These are phyloP conservation scores for Tirmania nivea DNA, from an alignment of 495 filamentous ascomycete species.

Conservation along the genomic window DNA sequence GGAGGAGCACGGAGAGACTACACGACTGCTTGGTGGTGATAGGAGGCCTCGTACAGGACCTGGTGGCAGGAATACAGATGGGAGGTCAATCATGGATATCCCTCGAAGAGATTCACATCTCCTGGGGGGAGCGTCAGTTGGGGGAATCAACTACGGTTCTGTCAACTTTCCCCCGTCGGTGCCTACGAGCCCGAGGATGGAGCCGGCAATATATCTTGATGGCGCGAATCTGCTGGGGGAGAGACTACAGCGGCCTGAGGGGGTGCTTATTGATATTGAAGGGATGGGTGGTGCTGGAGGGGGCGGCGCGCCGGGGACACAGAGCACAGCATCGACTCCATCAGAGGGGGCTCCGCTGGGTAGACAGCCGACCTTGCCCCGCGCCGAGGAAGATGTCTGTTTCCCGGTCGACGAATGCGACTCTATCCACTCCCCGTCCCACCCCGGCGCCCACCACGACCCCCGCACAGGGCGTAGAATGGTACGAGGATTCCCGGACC, in stretches of 20 bases:
- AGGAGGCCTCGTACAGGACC: too few relatives aligned
- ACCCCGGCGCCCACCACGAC: constrained; percentile 6
- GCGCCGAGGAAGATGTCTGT: constrained; percentile 64
- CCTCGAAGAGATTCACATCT: too few relatives aligned
- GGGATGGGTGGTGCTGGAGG: neutral
- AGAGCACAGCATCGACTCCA: constrained; percentile 8
- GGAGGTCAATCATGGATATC: too few relatives aligned
- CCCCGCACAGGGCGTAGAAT: constrained; percentile 21
- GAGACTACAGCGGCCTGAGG: constrained; percentile 21
- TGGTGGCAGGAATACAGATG: too few relatives aligned
- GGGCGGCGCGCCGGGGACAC: neutral
- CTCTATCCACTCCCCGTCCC: constrained; percentile 22
- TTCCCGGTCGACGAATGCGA: constrained; percentile 33
- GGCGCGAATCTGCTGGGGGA: constrained; percentile 4
- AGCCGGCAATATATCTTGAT: constrained; percentile 15
- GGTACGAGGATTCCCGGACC: constrained; percentile 40
- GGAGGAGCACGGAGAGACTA: too few relatives aligned
- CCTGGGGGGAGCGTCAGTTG: too few relatives aligned
- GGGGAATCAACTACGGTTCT: constrained; percentile 7
- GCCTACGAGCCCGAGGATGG: constrained; percentile 47
- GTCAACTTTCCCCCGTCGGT: constrained; percentile 95
- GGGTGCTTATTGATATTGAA: constrained; percentile 21
- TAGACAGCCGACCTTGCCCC: constrained; percentile 12
- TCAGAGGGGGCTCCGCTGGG: constrained; percentile 9
- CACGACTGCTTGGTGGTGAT: too few relatives aligned